Evolutionary conservation across 768 basidiomycete species (phyloP).

Genomic region (Kwoniella newhampshirensis): DNA sequence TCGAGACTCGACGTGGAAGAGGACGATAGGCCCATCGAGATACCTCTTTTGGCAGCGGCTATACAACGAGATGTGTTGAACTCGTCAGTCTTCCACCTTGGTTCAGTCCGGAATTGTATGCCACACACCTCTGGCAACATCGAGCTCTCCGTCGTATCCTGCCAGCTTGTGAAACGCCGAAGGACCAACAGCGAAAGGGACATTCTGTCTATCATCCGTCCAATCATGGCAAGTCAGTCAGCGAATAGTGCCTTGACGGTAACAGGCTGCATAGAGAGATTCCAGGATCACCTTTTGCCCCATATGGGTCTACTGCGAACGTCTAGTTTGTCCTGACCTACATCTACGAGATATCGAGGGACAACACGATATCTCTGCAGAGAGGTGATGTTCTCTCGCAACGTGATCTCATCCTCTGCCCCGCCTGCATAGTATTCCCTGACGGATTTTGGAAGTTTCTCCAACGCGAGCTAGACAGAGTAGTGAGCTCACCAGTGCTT

Average conservation of each 20-base stretch:
- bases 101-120: background rate
- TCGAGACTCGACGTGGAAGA: conserved; percentile 8
- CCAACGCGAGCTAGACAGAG: conserved; percentile 1
- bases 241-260: too few species aligned
- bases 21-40: conserved; percentile 11
- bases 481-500: background rate
- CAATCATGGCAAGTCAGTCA: too few species aligned
- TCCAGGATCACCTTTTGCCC: conserved; percentile 6
- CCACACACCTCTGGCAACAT: conserved; percentile 4
- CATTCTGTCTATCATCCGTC: background rate
- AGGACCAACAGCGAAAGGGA: conserved; percentile 9
- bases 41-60: conserved; percentile 13
- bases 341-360: conserved; percentile 7
- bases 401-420: conserved; percentile 11
- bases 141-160: conserved; percentile 11
- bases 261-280: too few species aligned
- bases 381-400: conserved; percentile 7
- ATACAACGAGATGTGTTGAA: too few species aligned
- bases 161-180: conserved; percentile 10
- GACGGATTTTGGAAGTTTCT: conserved; percentile 5
- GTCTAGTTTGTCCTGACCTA: conserved; percentile 9
- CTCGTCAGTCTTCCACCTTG: too few species aligned
- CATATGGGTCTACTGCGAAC: conserved; percentile 10
- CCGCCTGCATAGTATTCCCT: conserved; percentile 10
- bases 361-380: conserved; percentile 11